These are phyloP conservation scores for Punctularia strigosozonata DNA, from an alignment of 768 basidiomycete genomes.

Conservation along the genomic window DNA sequence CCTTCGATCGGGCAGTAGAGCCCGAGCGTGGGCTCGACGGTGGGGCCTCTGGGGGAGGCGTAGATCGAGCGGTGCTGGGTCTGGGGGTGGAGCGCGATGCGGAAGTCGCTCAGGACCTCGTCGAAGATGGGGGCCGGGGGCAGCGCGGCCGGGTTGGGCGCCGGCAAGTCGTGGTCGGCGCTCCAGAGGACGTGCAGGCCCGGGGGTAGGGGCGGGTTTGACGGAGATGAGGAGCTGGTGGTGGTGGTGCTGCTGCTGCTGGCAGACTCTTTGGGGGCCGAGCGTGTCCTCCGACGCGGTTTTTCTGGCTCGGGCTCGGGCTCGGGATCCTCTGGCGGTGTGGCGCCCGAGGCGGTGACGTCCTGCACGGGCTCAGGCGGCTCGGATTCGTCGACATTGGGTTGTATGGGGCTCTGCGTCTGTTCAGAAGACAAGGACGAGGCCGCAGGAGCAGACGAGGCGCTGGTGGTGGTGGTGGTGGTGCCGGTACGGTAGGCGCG, in stretches of 20 bases:
- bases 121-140: conserved; percentile 71
- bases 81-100: conserved; percentile 71
- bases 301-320: conserved; percentile 14
- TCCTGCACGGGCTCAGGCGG: too few species aligned
- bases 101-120: conserved; percentile 63
- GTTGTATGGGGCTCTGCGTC: too few species aligned
- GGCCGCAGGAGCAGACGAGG: too few species aligned
- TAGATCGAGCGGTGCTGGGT: conserved; percentile 67
- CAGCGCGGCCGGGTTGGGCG: conserved; percentile 23
- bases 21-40: conserved; percentile 71
- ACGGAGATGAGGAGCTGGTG: conserved; percentile 25
- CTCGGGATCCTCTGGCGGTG: conserved; percentile 22
- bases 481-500: too few species aligned
- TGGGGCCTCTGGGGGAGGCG: conserved; percentile 37
- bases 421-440: too few species aligned
- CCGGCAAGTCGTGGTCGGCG: conserved; percentile 28
- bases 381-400: too few species aligned
- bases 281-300: conserved; percentile 24
- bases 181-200: conserved; percentile 58
- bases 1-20: conserved; percentile 85
- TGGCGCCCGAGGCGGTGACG: too few species aligned
- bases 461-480: too few species aligned
- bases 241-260: conserved; percentile 4
- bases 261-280: conserved; percentile 11
- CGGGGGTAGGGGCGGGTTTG: conserved; percentile 36